A percentile compares a stretch with the other conserved stretches of the same genome.
Conservation (phyloP, 352 stramenopile species). For the Pythium biforme region DNA sequence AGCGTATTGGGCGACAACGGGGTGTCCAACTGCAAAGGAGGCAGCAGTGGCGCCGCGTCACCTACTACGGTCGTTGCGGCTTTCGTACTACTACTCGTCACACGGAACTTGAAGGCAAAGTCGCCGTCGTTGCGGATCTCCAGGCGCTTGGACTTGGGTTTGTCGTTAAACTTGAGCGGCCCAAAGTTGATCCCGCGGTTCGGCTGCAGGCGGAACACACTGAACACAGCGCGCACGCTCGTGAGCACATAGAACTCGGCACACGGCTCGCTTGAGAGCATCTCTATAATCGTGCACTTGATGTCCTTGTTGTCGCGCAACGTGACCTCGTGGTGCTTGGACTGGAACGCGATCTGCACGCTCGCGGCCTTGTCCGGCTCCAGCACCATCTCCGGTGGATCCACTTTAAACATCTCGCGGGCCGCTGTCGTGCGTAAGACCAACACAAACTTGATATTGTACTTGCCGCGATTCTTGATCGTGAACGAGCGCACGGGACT, state of each 20-base stretch:
- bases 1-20: constrained; percentile 37
- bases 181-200: constrained; percentile 92
- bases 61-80: too few species aligned
- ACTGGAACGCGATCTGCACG: constrained; percentile 82
- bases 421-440: constrained; percentile 45
- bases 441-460: constrained; percentile 90
- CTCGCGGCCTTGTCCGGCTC: constrained; percentile 61
- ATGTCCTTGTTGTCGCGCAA: constrained; percentile 93
- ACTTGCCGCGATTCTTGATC: constrained; percentile 92
- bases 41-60: background rate
- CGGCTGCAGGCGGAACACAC: constrained; percentile 85
- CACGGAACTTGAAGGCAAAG: constrained; percentile 90
- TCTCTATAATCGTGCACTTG: constrained; percentile 91
- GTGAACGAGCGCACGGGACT: constrained; percentile 73
- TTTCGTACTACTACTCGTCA: constrained; percentile 29
- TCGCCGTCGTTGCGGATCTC: constrained; percentile 93
- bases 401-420: constrained; percentile 77
- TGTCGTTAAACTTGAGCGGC: constrained; percentile 87
- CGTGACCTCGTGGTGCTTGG: constrained; percentile 63
- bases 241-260: constrained; percentile 88
- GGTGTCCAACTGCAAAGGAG: constrained; percentile 40
- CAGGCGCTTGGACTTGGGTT: constrained; percentile 64
- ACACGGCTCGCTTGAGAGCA: constrained; percentile 86
- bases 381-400: constrained; percentile 76
- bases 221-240: constrained; percentile 77